These are phyloP conservation scores for Naganishia vishniacii DNA, from an alignment of 768 basidiomycete species.

Conservation along the genomic window DNA sequence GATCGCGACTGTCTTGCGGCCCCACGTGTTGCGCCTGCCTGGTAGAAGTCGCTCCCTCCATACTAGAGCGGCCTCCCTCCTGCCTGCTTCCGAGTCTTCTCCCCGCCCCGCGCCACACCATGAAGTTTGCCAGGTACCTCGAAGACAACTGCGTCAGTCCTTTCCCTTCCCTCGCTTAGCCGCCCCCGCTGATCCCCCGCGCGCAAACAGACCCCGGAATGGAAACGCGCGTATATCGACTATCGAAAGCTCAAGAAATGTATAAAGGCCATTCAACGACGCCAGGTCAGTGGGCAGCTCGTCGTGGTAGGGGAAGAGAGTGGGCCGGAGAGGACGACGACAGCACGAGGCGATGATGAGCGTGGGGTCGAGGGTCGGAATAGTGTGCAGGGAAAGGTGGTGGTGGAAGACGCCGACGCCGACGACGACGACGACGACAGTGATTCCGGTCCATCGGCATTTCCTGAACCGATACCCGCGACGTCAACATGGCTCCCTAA, in stretches of 20 bases:
- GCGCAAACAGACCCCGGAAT: conserved; percentile 41
- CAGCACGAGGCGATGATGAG: conserved; percentile 57
- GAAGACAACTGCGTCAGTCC: conserved; percentile 29
- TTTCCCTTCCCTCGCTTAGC: conserved; percentile 26
- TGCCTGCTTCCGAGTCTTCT: too few species aligned
- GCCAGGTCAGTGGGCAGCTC: conserved; percentile 30
- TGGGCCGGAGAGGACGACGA: conserved; percentile 67
- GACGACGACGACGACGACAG: conserved; percentile 22
- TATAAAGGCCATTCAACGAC: conserved; percentile 41
- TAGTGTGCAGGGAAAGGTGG: neutral
- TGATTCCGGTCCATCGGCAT: neutral
- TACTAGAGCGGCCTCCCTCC: too few species aligned
- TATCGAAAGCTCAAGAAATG: conserved; percentile 46
- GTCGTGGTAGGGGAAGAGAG: conserved; percentile 50
- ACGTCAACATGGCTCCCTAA: neutral
- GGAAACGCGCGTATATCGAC: conserved; percentile 49
- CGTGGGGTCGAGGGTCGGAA: neutral
- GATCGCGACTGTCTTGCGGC: too few species aligned
- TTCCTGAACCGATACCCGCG: neutral
- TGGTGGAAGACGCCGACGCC: neutral
- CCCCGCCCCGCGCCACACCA: conserved; percentile 5
- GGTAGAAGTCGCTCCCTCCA: too few species aligned
- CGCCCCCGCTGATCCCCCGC: neutral
- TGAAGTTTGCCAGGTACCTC: conserved; percentile 41
- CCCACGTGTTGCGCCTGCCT: too few species aligned